Percentiles rank a stretch among this genome's conserved stretches.
These are phyloP conservation scores for Cruciata laevipes DNA, from an alignment of 257 asterid genomes.

Conservation along the genomic window DNA sequence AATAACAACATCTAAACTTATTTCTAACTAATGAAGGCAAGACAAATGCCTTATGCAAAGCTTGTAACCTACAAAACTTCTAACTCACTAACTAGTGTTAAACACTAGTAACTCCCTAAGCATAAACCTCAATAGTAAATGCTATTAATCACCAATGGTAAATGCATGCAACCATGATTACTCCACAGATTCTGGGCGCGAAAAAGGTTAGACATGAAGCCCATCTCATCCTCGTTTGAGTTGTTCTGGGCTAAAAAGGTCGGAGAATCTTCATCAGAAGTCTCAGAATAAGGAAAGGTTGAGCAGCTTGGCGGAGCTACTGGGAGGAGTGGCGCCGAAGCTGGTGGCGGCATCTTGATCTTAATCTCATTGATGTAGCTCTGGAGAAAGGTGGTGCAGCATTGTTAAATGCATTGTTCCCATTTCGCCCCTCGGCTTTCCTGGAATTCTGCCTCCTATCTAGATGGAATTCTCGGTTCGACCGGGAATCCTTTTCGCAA, in stretches of 20 bases:
- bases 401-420: constrained; percentile 17
- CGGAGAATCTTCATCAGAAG: constrained; percentile 20
- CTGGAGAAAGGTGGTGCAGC: constrained; percentile 33
- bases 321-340: too few relatives aligned
- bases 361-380: constrained; percentile 39
- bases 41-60: too few relatives aligned
- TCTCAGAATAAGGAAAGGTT: too few relatives aligned
- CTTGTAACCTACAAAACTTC: too few relatives aligned
- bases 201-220: constrained; percentile 28
- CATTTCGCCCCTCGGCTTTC: constrained; percentile 19
- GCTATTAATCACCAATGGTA: too few relatives aligned
- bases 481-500: constrained; percentile 59
- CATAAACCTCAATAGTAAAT: too few relatives aligned
- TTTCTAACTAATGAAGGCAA: too few relatives aligned
- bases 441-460: constrained; percentile 36
- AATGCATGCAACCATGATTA: too few relatives aligned
- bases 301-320: neutral
- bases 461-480: constrained; percentile 78
- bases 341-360: neutral
- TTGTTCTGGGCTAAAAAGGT: constrained; percentile 29
- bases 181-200: too few relatives aligned
- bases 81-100: too few relatives aligned
- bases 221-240: constrained; percentile 43
- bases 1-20: too few relatives aligned
- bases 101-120: too few relatives aligned